Base-by-base conservation (phyloP, 176 grass and related monocot species). In the Calamus simplicifolius region DNA sequence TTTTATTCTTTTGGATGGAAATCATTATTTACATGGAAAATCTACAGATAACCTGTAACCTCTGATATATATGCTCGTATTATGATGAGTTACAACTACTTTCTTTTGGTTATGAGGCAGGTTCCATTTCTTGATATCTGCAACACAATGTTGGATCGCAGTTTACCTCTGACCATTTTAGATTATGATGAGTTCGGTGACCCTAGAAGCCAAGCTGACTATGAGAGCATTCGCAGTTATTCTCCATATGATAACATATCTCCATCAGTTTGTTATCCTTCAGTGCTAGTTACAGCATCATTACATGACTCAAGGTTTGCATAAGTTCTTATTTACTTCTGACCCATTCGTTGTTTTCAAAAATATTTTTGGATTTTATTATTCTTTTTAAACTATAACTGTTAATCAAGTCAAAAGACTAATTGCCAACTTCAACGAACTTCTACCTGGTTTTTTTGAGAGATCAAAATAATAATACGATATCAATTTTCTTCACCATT, bases 181-280 rank as follows among this genome's bases (percentile, higher is more conserved):
- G 93, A 92, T 66, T 97, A 97, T 17, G 84, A 88, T 68, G 87
- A 97, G 59, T 97, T 88, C 70, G 93, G 93, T 21, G 78, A 97
- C 66, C 84, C 81, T 78, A 82, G 78, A 76, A 64, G 81, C 54
- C 62, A 64, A 51, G 48, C 52, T 65, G 87, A 97, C 52, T 97
- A 91, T 73, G 84, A 92, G 60, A 59, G 76, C 25, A 88, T 97
- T 56, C 55, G 13, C 58, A 81, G 70, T 70, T 82, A 82, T 76
- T 97, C 84, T 75, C 93, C 93, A 38, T 97, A 85, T 29, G 81
- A 88, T 57, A 98, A 92, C 62, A 65, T 92, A 62, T 75, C 58
- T 43, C 70, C 70, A 65, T 58, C 51, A 23, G 59, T 59, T 63
- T 98, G 93, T 69, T 98, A 98, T 67, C 93, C 93, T 17, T 67